Conservation (phyloP, 441 rosid species). For the Mallotus japonicus region DNA sequence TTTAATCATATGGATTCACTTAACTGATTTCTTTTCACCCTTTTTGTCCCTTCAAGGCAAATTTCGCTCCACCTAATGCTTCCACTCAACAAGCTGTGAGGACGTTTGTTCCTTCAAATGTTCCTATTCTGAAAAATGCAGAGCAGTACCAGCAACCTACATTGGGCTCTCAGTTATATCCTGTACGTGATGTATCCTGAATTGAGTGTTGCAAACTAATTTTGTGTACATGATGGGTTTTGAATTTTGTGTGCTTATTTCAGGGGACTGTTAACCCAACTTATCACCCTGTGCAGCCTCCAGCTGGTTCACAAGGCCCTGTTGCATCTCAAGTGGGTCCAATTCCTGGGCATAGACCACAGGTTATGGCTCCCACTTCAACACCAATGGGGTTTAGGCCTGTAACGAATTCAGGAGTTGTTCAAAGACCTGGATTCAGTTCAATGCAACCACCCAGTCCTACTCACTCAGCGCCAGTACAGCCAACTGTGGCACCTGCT, state of each 20-base stretch:
- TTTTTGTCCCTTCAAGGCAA: conserved; percentile 43
- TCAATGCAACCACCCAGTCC: conserved; percentile 77
- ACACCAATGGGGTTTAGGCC: conserved; percentile 74
- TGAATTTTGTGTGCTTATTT: conserved; percentile 28
- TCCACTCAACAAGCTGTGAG: conserved; percentile 57
- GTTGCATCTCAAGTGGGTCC: conserved; percentile 51
- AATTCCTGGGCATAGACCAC: conserved; percentile 55
- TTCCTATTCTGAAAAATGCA: conserved; percentile 71
- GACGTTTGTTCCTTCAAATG: conserved; percentile 83
- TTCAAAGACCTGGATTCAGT: conserved; percentile 65
- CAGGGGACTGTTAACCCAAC: conserved; percentile 62
- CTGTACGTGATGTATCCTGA: conserved; percentile 49
- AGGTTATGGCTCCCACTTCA: conserved; percentile 52
- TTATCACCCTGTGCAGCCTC: conserved; percentile 56
- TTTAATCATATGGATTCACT: background rate
- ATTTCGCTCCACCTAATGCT: conserved; percentile 52
- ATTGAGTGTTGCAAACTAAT: conserved; percentile 17
- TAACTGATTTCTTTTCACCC: conserved; percentile 20
- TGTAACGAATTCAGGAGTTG: conserved; percentile 47
- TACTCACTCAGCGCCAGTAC: conserved; percentile 51
- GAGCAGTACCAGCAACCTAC: conserved; percentile 90
- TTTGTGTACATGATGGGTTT: conserved; percentile 6
- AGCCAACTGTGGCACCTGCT: conserved; percentile 58
- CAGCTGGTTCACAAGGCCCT: conserved; percentile 51
- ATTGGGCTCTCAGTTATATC: conserved; percentile 73